Evolutionary conservation across 176 grass and related monocot species (phyloP), one percentile per base, ranked within the genome.

Genomic region (Tuctoria greenei): DNA sequence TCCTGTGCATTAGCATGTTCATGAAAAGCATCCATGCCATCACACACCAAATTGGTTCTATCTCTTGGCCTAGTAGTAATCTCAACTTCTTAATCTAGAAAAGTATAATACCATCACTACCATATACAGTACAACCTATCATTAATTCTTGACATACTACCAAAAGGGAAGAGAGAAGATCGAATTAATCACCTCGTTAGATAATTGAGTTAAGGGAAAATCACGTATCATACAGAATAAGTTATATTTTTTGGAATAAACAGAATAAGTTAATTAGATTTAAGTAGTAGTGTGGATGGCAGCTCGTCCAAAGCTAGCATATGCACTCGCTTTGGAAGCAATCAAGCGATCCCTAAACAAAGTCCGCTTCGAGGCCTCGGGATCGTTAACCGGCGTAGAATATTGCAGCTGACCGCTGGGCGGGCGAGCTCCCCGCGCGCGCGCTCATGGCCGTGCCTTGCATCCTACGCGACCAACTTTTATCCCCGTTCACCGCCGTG

Each of bases 381-480:
- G 95, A 99, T 99, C 89, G 95, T 99, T 95, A 90, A 74, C 58
- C 26, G 8, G 63, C 55, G 73, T 97, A 92, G 82, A 80, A 90
- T 81, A 89, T 26, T 75, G 77, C 40, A 88, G 75, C 82, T 83
- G 71, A 76, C 72, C n/a, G 41, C 14, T 68, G 23, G 74, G 75
- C 64, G 77, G 77, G 73, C 87, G 40, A 60, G 40, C 55, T 31
- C 42, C 47, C 31, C 31, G 2, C 31, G 31, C 31, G 31, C 31
- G 31, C 31, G 31, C 31, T 92, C 87, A 50, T 85, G 83, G 79
- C 81, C 41, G 40, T 92, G 62, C 57, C 95, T 95, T 99, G 34
- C 44, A 46, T 92, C 83, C 66, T 95, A 99, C 86, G 91, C 59
- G 86, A 94, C 45, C 40, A 79, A 68, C 82, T 86, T 90, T 93